Evolutionary conservation across 306 rosid genomes (phyloP).

Genomic region (Cajanus cajan): DNA sequence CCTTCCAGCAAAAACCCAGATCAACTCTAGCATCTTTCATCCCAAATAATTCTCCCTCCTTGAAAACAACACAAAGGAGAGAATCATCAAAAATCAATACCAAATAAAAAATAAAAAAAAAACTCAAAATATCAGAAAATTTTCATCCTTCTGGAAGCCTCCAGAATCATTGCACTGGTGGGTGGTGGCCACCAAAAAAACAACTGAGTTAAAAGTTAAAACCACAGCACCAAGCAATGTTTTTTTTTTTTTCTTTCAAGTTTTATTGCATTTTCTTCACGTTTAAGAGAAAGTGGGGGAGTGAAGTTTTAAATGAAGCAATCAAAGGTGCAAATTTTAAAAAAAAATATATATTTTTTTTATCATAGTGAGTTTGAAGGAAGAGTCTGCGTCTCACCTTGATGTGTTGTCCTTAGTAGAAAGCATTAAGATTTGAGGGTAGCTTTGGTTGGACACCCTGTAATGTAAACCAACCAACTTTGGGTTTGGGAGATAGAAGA

Average conservation of each 20-base stretch:
- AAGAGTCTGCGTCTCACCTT: constrained; percentile 36
- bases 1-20: constrained; percentile 60
- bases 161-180: constrained; percentile 39
- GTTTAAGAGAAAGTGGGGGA: neutral
- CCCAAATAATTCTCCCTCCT: constrained; percentile 31
- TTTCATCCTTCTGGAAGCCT: constrained; percentile 5
- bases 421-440: constrained; percentile 37
- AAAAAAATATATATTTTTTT: neutral
- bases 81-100: constrained; percentile 19
- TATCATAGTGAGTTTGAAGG: constrained; percentile 23
- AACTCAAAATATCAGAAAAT: neutral
- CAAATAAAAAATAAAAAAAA: neutral
- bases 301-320: constrained; percentile 6
- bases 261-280: constrained; percentile 7
- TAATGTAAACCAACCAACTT: constrained; percentile 34
- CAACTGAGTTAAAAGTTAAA: constrained; percentile 16
- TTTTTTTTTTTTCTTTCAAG: too few species aligned
- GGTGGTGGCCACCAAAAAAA: neutral
- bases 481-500: neutral
- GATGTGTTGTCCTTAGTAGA: constrained; percentile 23
- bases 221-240: neutral
- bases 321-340: neutral
- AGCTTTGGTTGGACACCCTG: constrained; percentile 45
- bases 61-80: constrained; percentile 28
- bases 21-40: constrained; percentile 49